Evolutionary conservation across 257 asterid genomes (phyloP), one percentile per base, ranked within the genome.

Genomic region (Echium plantagineum): DNA sequence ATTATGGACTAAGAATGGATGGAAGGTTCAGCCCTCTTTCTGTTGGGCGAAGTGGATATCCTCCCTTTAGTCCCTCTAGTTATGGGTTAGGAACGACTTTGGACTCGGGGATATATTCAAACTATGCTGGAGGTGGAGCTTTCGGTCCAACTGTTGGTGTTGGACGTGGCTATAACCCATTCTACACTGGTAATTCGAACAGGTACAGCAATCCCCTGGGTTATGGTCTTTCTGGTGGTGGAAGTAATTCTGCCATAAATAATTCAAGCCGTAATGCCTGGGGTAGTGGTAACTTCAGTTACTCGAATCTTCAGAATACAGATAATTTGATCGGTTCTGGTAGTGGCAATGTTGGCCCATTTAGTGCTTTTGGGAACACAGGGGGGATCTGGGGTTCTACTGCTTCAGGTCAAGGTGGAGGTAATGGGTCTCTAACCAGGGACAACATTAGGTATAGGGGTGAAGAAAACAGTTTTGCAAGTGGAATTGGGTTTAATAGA

Each of bases 331-430:
- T 66, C 55, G 78, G 83, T 61, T 70, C 80, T 10, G 77, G 78
- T 72, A 74, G 52, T 51, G 82, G 84, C 60, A 75, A 70, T 61
- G 55, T 69, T 0, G 85, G 84, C 8, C 15, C 73, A 60, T 73
- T 64, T 20, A 71, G 81, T 69, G 64, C 69, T 64, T 80, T 77
- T 53, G 91, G 89, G 66, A 77, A 63, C 64, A 75, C 79, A 26
- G 88, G 90, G 54, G 82, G 81, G 57, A 74, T 82, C 28, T 81
- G 93, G 96, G 90, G 83, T 16, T 59, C 72, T 49, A 66, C 89
- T n/a, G 70, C 70, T 71, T 74, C 78, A 9, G 70, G 79, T 63
- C 83, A 76, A 71, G 83, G 77, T 48, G 76, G 78, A 56, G 77
- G 72, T 64, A 71, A 30, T 52, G 75, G 78, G 65, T 68, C 81